Percentiles rank a stretch among this genome's conserved stretches.
Evolutionary conservation across 495 filamentous ascomycete genomes (phyloP).

Genomic region (Neurospora tetraspora): DNA sequence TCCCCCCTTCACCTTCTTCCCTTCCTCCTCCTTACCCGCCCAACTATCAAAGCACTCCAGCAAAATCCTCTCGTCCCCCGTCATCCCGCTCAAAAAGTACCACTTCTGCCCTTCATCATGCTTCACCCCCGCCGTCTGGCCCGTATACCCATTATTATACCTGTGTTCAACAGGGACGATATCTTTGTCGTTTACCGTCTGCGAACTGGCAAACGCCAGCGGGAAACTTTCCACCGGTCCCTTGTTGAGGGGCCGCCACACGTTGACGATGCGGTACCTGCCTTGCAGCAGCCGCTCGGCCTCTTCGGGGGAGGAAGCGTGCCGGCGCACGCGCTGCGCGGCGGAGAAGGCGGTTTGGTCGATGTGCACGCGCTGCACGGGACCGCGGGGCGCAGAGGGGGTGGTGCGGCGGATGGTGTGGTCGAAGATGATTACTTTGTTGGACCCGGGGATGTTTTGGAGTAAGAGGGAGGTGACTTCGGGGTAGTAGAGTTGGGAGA

Average conservation of each 20-base stretch:
- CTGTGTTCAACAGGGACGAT: constrained; percentile 65
- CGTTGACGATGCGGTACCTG: constrained; percentile 75
- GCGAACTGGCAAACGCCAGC: constrained; percentile 58
- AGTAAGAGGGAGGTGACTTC: constrained; percentile 63
- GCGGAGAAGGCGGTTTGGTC: constrained; percentile 68
- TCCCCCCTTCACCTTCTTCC: constrained; percentile 44
- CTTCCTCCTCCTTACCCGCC: constrained; percentile 14
- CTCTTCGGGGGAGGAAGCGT: constrained; percentile 40
- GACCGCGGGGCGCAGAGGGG: constrained; percentile 43
- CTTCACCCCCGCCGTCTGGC: constrained; percentile 66
- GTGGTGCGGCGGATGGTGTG: constrained; percentile 68
- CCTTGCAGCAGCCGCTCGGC: constrained; percentile 47
- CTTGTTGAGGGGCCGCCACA: constrained; percentile 69
- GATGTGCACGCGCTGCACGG: constrained; percentile 68
- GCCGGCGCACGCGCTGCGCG: constrained; percentile 51
- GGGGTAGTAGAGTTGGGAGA: constrained; percentile 68
- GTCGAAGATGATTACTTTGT: constrained; percentile 70
- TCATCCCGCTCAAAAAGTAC: constrained; percentile 75
- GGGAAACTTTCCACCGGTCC: constrained; percentile 60
- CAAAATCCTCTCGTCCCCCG: constrained; percentile 60
- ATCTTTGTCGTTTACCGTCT: constrained; percentile 50
- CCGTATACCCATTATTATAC: constrained; percentile 54
- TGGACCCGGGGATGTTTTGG: constrained; percentile 47
- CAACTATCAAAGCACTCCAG: constrained; percentile 76
- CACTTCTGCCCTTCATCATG: constrained; percentile 53